Evolutionary conservation across 129 eudicot species (phyloP).

Genomic region (Tagetes erecta): DNA sequence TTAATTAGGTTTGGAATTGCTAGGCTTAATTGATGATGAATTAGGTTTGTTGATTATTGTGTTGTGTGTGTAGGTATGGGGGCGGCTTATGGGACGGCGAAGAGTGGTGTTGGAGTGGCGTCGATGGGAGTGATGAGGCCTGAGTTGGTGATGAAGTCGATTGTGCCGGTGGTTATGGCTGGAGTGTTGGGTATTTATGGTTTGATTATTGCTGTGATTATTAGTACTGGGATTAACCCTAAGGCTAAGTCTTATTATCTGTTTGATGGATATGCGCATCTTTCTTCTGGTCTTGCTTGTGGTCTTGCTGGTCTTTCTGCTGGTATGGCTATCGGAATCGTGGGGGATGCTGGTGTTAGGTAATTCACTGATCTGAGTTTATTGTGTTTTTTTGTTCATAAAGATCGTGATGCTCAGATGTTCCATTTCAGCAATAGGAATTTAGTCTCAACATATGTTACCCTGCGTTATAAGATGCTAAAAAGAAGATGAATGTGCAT

Average conservation of each 20-base stretch:
- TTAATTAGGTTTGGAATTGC: no score
- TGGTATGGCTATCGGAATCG: slow-evolving; percentile 85
- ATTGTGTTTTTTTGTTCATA: no score
- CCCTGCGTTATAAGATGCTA: background rate
- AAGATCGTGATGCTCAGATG: background rate
- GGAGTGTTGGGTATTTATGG: slow-evolving; percentile 90
- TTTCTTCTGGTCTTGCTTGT: slow-evolving; percentile 87
- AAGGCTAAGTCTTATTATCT: slow-evolving; percentile 79
- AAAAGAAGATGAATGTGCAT: slow-evolving; percentile 1
- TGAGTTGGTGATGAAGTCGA: slow-evolving; percentile 84
- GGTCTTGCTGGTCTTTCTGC: slow-evolving; percentile 89
- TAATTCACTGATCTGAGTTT: background rate
- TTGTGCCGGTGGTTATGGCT: slow-evolving; percentile 91
- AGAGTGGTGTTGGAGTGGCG: slow-evolving; percentile 90
- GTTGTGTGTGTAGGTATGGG: slow-evolving; percentile 64
- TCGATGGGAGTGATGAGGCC: slow-evolving; percentile 97
- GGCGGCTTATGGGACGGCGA: slow-evolving; percentile 86
- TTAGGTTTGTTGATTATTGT: background rate
- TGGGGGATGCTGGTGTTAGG: slow-evolving; percentile 4
- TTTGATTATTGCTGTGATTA: slow-evolving; percentile 79
- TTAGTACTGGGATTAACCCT: slow-evolving; percentile 86
- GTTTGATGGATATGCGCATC: slow-evolving; percentile 84
- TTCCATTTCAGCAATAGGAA: background rate
- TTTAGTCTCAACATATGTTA: background rate
- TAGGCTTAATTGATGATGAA: background rate